Percentiles rank a stretch among this genome's conserved stretches.
These are phyloP conservation scores for Pyricularia grisea DNA, from an alignment of 2,329 filamentous ascomycete genomes.

Conservation along the genomic window DNA sequence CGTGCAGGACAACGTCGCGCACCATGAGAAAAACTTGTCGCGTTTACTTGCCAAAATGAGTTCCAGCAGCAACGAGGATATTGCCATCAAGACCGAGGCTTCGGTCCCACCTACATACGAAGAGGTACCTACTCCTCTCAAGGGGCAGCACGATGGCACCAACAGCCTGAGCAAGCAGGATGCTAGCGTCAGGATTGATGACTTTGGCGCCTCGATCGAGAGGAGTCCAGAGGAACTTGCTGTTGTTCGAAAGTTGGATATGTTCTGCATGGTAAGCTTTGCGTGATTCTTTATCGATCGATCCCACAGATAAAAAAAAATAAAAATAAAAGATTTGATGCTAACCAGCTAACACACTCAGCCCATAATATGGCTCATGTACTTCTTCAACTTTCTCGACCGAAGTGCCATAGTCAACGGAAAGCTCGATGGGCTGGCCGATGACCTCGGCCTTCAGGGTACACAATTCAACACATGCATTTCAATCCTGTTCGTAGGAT, in stretches of 20 bases:
- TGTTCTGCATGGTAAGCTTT: neutral
- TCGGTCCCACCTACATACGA: neutral
- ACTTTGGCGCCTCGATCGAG: neutral
- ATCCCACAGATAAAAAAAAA: neutral
- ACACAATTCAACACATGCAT: conserved; percentile 24
- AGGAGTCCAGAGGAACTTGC: neutral
- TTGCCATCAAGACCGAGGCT: neutral
- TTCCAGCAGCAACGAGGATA: neutral
- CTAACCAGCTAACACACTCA: neutral
- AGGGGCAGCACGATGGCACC: no score
- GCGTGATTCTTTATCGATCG: neutral
- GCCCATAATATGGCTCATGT: conserved; percentile 32
- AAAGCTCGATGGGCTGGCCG: conserved; percentile 30
- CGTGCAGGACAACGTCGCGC: neutral
- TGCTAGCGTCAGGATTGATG: neutral
- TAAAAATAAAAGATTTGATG: neutral
- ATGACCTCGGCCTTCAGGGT: conserved; percentile 28
- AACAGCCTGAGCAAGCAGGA: neutral
- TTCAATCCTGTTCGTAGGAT: conserved; percentile 16
- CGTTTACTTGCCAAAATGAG: neutral
- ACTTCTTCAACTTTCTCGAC: conserved; percentile 52
- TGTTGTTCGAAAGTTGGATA: neutral
- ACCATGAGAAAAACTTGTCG: neutral
- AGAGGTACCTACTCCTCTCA: neutral
- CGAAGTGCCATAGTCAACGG: conserved; percentile 23